Base-by-base conservation (phyloP, 2,329 filamentous ascomycete species). In the Drechslerella stenobrocha region DNA sequence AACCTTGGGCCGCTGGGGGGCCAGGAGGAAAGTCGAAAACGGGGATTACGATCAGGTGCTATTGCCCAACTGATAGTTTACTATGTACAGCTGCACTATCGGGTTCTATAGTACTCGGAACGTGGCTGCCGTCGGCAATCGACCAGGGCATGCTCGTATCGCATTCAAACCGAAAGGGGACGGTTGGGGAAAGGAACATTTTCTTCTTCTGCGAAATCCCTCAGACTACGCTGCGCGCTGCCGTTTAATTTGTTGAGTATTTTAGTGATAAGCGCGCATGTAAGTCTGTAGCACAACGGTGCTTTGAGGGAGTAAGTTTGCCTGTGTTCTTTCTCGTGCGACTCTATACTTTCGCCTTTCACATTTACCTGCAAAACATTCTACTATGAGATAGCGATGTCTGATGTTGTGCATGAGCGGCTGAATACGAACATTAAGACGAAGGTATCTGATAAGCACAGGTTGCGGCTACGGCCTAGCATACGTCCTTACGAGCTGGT, bases 131-230 rank as follows among this genome's bases (percentile, higher is more conserved):
- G 46, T 37, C 42, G 34, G 15, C 32, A 53, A 20, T 32, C 30
- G 61, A 24, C 52, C 48, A 13, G 46, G 24, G 35, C 34, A 26
- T 18, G 32, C 15, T 15, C 20, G 47, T 22, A 28, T 55, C 48
- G n/a, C 20, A 60, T 60, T 55, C 53, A 67, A 45, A 60, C 48
- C 32, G 28, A 53, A 58, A 37, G 40, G 47, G 45, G 35, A 55
- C 34, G 37, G 45, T n/a, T n/a, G 30, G 56, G 34, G 34, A 56
- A 60, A 67, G 58, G 23, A 18, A 30, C 11, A 11, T 30, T 5
- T 30, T 30, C 28, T 40, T 46, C n/a, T n/a, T n/a, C n/a, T n/a
- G n/a, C n/a, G n/a, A n/a, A n/a, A n/a, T n/a, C n/a, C n/a, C n/a
- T n/a, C n/a, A n/a, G n/a, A n/a, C n/a, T n/a, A n/a, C n/a, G n/a